Conservation (phyloP, 805 yeast genomes). For the Teunomyces stri region DNA sequence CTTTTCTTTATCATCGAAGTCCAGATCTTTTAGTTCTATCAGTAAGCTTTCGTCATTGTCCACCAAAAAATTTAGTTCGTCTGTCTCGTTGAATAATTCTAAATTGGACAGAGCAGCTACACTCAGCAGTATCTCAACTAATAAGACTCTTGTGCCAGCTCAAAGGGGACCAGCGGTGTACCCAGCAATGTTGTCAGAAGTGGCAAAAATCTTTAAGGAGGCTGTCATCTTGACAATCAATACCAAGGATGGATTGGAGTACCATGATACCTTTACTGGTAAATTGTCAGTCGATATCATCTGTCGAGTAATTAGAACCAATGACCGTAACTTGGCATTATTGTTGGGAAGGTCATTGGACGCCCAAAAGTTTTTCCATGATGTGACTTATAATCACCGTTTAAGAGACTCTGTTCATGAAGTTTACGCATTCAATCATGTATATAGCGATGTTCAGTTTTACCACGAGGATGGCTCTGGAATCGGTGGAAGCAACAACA, state of each 20-base stretch:
- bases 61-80: conserved; percentile 37
- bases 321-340: conserved; percentile 87
- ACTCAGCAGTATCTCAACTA: conserved; percentile 18
- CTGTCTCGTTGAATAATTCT: conserved; percentile 27
- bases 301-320: conserved; percentile 79
- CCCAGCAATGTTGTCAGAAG: conserved; percentile 85
- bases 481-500: conserved; percentile 18
- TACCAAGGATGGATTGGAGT: conserved; percentile 86
- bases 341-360: conserved; percentile 88
- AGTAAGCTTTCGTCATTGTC: conserved; percentile 40
- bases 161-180: conserved; percentile 68
- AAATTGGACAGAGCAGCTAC: conserved; percentile 31
- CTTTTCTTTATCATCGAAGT: conserved; percentile 37
- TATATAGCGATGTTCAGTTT: conserved; percentile 44
- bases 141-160: conserved; percentile 15
- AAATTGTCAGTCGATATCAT: conserved; percentile 91
- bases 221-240: conserved; percentile 69
- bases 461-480: conserved; percentile 33
- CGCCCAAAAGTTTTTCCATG: conserved; percentile 92
- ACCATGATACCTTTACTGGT: conserved; percentile 92
- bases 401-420: conserved; percentile 84
- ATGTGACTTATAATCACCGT: conserved; percentile 92
- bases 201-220: conserved; percentile 74
- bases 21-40: conserved; percentile 41
- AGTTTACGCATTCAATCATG: conserved; percentile 77